These are phyloP conservation scores for Moesziomyces sp. DNA, from an alignment of 1,284 basidiomycete genomes.

Conservation along the genomic window DNA sequence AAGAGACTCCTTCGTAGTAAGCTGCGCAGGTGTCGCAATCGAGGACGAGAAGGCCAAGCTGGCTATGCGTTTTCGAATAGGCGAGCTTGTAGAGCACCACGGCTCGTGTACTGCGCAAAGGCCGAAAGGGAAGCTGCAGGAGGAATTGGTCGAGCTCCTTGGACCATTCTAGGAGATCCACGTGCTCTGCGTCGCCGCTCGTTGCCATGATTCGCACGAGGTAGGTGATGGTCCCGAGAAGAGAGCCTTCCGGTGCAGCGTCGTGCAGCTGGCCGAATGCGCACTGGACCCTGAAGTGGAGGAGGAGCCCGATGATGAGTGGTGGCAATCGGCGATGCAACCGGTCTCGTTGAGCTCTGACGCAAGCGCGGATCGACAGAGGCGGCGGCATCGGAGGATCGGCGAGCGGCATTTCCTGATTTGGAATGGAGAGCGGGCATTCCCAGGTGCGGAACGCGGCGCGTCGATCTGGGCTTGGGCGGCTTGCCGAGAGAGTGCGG, in stretches of 20 bases:
- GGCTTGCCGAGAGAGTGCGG: too few species aligned
- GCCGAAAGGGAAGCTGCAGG: constrained; percentile 16
- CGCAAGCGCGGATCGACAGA: neutral
- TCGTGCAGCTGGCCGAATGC: too few species aligned
- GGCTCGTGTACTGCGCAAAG: constrained; percentile 1
- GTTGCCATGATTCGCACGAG: too few species aligned
- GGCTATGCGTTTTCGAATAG: constrained; percentile 3
- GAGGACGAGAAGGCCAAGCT: constrained; percentile 22
- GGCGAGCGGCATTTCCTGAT: neutral
- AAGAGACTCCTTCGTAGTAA: constrained; percentile 29
- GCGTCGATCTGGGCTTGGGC: constrained; percentile 7
- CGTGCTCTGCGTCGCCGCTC: constrained; percentile 1
- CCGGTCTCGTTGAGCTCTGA: neutral
- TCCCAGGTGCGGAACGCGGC: constrained; percentile 1
- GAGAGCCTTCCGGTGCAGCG: too few species aligned
- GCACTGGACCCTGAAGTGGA: neutral
- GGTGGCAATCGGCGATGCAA: neutral
- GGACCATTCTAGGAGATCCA: constrained; percentile 34
- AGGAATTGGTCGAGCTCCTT: constrained; percentile 24
- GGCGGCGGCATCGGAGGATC: neutral
- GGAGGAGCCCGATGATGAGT: neutral
- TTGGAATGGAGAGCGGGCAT: neutral
- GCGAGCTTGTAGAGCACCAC: constrained; percentile 34
- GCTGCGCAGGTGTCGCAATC: constrained; percentile 25
- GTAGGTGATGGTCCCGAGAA: too few species aligned